Conservation (phyloP, 768 basidiomycete genomes). For the Suillus placidus region DNA sequence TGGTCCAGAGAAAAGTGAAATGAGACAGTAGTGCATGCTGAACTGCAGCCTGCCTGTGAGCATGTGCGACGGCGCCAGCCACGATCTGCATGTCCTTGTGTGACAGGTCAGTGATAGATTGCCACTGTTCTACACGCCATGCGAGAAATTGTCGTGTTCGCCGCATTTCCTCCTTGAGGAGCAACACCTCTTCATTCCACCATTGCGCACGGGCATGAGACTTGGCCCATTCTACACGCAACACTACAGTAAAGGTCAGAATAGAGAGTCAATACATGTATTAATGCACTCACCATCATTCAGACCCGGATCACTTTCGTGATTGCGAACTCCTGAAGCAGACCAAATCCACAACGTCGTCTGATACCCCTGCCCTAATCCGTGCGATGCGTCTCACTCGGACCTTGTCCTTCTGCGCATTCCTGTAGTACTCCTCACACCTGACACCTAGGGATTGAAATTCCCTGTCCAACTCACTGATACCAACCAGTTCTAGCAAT, state of each 20-base stretch:
- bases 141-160: slow-evolving; percentile 20
- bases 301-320: slow-evolving; percentile 7
- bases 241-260: slow-evolving; percentile 7
- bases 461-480: no score
- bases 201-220: slow-evolving; percentile 22
- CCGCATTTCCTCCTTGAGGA: slow-evolving; percentile 34
- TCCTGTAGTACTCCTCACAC: no score
- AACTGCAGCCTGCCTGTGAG: slow-evolving; percentile 10
- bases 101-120: not conserved
- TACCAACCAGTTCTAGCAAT: no score
- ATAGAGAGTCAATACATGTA: not conserved
- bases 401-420: no score
- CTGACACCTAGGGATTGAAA: no score
- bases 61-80: slow-evolving; percentile 15
- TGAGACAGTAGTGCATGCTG: not conserved
- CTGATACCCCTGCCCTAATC: not conserved
- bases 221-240: slow-evolving; percentile 32
- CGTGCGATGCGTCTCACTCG: no score
- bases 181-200: slow-evolving; percentile 28
- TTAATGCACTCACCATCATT: slow-evolving; percentile 12
- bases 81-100: not conserved
- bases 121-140: no score
- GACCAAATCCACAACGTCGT: slow-evolving; percentile 32
- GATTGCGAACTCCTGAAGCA: not conserved
- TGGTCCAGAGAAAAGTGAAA: not conserved